Base-by-base conservation (phyloP, 345 rosid genomes). In the Turnera subulata region DNA sequence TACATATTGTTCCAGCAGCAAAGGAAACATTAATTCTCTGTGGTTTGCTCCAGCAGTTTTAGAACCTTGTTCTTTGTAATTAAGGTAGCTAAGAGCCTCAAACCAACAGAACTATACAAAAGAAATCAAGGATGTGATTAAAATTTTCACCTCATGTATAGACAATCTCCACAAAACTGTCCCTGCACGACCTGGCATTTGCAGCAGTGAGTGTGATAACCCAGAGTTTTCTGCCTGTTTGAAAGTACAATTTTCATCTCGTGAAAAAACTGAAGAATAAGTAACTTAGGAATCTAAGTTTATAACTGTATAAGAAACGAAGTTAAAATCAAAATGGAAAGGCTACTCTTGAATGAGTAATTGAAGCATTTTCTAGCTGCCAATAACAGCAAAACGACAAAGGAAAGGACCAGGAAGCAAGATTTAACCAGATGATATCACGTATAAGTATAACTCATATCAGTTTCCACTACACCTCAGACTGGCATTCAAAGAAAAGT, bases 101-200 rank as follows among this genome's bases (percentile, higher is more conserved):
- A 39, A 39, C 20, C 50, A 37, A 58, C 53, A 57, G 35, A 62
- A 29, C 33, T 19, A 52, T 14, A 33, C 13, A 35, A 45, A 15
- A 21, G 26, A 56, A 49, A 11, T 23, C 26, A 55, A 49, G 20
- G 24, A 60, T 26, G 42, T 22, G 50, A 17, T 35, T 48, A 58
- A 48, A 57, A 42, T 17, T 50, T 46, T 56, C 53, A 71, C 98
- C 98, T 89, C 93, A 83, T 86, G 70, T 80, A 84, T 78, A 92
- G 68, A 74, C 98, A 92, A 75, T 89, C 98, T 66, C 95, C 97
- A 61, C 97, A 92, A 67, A 89, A 86, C 62, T 92, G 98, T 64
- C 96, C 96, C 58, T 73, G 84, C 17, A 81, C 91, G 53, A 73
- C 45, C 53, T 62, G 47, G 68, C 98, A 92, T 53, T 79, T 13